Evolutionary conservation across 768 basidiomycete species (phyloP).

Genomic region (Trametes coccinea): DNA sequence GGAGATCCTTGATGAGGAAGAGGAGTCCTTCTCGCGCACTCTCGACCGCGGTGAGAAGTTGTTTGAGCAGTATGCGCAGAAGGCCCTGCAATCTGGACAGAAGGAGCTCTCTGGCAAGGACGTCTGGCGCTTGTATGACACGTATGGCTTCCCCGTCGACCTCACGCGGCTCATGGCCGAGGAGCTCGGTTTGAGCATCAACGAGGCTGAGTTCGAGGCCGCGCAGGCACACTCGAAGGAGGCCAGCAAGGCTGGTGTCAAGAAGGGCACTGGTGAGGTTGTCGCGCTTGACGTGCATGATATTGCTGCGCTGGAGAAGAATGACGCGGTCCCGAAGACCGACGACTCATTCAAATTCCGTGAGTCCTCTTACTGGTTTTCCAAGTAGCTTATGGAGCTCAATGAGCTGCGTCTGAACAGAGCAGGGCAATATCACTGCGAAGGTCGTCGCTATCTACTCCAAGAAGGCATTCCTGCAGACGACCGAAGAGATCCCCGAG

Average conservation of each 20-base stretch:
- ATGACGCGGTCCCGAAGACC: constrained; percentile 79
- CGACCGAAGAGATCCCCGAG: constrained; percentile 67
- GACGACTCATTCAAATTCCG: constrained; percentile 92
- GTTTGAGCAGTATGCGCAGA: constrained; percentile 83
- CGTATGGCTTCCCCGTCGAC: constrained; percentile 97
- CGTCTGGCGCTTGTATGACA: constrained; percentile 97
- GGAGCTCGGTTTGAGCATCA: constrained; percentile 81
- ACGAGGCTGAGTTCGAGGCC: constrained; percentile 85
- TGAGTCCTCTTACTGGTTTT: constrained; percentile 39
- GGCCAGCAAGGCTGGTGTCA: constrained; percentile 83
- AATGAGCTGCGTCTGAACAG: constrained; percentile 39
- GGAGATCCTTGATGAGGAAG: constrained; percentile 96
- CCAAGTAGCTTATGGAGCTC: background rate
- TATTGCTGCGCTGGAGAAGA: constrained; percentile 81
- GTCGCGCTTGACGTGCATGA: constrained; percentile 97
- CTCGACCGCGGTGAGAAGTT: constrained; percentile 95
- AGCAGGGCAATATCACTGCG: constrained; percentile 73
- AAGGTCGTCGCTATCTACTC: constrained; percentile 84
- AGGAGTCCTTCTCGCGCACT: constrained; percentile 96
- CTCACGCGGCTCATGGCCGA: constrained; percentile 97
- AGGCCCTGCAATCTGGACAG: constrained; percentile 60
- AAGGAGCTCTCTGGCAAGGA: constrained; percentile 84
- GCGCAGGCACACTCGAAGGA: constrained; percentile 89
- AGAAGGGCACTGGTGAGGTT: constrained; percentile 63
- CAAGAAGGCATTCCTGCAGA: constrained; percentile 69